These are phyloP conservation scores for Epichloe gansuensis DNA, from an alignment of 2,329 filamentous ascomycete genomes.

Conservation along the genomic window DNA sequence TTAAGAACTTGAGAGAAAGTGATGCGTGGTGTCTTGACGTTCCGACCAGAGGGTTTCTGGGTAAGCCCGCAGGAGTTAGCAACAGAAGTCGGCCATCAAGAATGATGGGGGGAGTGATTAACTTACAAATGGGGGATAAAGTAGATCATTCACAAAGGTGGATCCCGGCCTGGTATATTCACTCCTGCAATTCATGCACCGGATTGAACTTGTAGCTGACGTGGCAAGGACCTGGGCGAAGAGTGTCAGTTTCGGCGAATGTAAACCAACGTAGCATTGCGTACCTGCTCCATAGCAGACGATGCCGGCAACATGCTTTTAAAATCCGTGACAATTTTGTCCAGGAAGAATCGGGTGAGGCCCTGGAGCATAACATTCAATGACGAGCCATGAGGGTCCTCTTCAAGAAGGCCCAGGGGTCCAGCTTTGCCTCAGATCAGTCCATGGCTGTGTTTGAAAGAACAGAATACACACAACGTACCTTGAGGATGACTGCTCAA, in stretches of 20 bases:
- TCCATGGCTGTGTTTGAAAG: background rate
- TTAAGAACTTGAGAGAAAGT: constrained; percentile 90
- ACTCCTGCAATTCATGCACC: constrained; percentile 76
- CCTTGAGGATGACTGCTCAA: constrained; percentile 73
- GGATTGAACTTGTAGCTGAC: constrained; percentile 57
- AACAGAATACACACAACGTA: constrained; percentile 15
- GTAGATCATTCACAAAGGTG: constrained; percentile 72
- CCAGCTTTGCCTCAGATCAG: constrained; percentile 35
- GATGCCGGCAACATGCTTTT: constrained; percentile 50
- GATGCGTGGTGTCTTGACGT: constrained; percentile 37
- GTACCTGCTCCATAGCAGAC: constrained; percentile 57
- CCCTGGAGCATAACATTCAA: constrained; percentile 75
- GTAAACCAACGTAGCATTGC: background rate
- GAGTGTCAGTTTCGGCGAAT: background rate
- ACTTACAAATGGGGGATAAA: constrained; percentile 50
- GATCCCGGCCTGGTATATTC: constrained; percentile 71
- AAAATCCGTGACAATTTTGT: constrained; percentile 68
- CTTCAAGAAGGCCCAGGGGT: constrained; percentile 71
- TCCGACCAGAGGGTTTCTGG: constrained; percentile 36
- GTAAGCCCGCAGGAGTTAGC: background rate
- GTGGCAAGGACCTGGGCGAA: constrained; percentile 44
- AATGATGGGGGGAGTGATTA: background rate
- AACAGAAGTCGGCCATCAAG: background rate
- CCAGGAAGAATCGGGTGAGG: constrained; percentile 72
- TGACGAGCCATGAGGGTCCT: constrained; percentile 59